Evolutionary conservation across 345 rosid species (phyloP), one percentile per base, ranked within the genome.

Genomic region (Bruguiera parviflora): DNA sequence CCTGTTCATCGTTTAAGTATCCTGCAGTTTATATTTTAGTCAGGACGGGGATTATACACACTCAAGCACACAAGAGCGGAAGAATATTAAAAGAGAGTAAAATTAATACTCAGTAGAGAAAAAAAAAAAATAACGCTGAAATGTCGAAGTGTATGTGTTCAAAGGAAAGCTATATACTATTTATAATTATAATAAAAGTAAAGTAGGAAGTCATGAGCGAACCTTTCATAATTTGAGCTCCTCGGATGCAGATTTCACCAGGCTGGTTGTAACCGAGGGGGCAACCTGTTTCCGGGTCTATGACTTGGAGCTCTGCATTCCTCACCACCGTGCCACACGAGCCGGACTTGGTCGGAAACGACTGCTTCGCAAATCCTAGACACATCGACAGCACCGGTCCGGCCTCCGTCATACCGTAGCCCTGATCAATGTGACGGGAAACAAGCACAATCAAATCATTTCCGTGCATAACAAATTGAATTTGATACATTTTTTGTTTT

Each of bases 381-480:
- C 96, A 83, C 97, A 94, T 94, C 21, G 98, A 82, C 58, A 94
- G 71, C 53, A 94, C 98, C 4, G 98, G 97, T 24, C 97, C 98
- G 0, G 98, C 98, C 73, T 94, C 98, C 19, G 98, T 94, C 98
- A 94, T 94, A 19, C 98, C 98, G 71, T 94, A 94, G 3, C 98
- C 98, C 98, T 91, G 62, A 49, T 56, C 29, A 56, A 20, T 21
- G 25, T 16, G 49, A 19, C 13, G 19, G 49, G 18, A 43, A 43
- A 43, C 5, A 43, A 43, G 49, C 15, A 43, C 3, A 13, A 43
- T 43, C 13, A 11, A 13, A 43, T 43, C 15, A 43, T 43, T 13
- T 43, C 18, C 18, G 11, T 9, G 3, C 15, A 43, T 3, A 43
- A 11, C 4, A 43, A 43, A 11, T 0, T 43, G 13, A 13, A 2